Base-by-base conservation (phyloP, 2,329 filamentous ascomycete genomes). In the Colletotrichum gigasporum region DNA sequence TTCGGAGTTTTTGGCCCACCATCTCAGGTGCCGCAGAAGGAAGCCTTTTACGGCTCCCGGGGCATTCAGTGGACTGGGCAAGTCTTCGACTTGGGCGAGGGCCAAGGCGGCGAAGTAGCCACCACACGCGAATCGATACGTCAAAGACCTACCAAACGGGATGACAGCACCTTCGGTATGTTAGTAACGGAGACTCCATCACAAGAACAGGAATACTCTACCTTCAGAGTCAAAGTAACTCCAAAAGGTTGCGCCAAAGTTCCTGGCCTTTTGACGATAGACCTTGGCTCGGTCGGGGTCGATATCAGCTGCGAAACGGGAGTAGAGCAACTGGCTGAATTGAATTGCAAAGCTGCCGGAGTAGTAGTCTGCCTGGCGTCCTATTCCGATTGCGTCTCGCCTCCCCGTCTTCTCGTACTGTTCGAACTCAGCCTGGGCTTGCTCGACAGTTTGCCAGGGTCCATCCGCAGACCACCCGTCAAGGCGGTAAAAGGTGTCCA, bases 271-370 rank as follows among this genome's bases (percentile, higher is more conserved):
- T 24, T 75, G 63, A 26, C 71, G 72, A 67, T 80, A 85, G 8
- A 60, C 66, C 10, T 72, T 71, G 4, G 75, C 76, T 18, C 82
- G 71, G 28, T 71, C 65, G 0, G 74, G 71, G 50, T 85, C 82
- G 3, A 81, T 41, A 14, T 82, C 78, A 0, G 67, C 62, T 0
- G 80, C 81, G 63, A 82, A 80, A 7, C 77, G 79, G 0, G 76
- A 73, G 63, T 82, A 85, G 0, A 84, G 70, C 3, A 85, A 69
- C 61, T 85, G 82, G 2, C 76, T 79, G 32, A 84, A 85, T 57
- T 85, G 83, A 8, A 85, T 83, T 0, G 83, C 83, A 57, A 85
- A 85, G 45, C 83, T 85, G 0, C 83, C 82, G 1, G 83, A 85
- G 57, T 85, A 85, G 68, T 85, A 85, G 53, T 85, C 83, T 0